Conservation (phyloP, 2,329 filamentous ascomycete species). For the Cladophialophora chaetospira region DNA sequence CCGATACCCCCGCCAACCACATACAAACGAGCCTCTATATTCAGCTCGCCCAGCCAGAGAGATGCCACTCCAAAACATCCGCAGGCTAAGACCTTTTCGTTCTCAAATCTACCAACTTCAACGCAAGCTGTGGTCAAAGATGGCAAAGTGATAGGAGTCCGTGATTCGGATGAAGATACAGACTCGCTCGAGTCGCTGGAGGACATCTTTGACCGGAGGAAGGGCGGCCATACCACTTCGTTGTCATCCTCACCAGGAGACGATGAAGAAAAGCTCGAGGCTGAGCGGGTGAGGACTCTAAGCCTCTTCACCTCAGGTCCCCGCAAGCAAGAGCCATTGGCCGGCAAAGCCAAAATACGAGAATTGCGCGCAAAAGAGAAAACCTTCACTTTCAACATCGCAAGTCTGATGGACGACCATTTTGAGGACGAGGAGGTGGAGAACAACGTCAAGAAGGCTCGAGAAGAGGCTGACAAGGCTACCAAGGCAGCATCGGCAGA, state of each 20-base stretch:
- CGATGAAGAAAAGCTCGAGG: conserved; percentile 27
- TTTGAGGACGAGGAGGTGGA: conserved; percentile 61
- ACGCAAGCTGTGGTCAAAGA: conserved; percentile 59
- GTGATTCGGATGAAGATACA: conserved; percentile 68
- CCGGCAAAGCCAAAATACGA: conserved; percentile 28
- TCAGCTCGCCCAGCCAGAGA: conserved; percentile 4
- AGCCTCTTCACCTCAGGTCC: conserved; percentile 24
- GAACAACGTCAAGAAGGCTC: conserved; percentile 50
- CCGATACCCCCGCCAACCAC: conserved; percentile 15
- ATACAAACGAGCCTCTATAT: conserved; percentile 16
- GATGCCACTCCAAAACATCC: conserved; percentile 18
- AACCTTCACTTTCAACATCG: conserved; percentile 26
- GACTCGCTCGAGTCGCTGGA: conserved; percentile 59
- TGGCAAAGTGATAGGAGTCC: conserved; percentile 55
- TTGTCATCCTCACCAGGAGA: conserved; percentile 25
- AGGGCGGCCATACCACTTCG: conserved; percentile 18
- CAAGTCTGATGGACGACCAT: conserved; percentile 59
- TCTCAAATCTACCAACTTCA: conserved; percentile 30
- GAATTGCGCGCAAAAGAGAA: conserved; percentile 29
- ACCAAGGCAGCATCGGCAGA: conserved; percentile 12
- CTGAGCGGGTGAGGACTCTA: conserved; percentile 25
- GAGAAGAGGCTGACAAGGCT: conserved; percentile 37
- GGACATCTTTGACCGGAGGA: conserved; percentile 52
- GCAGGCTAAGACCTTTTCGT: conserved; percentile 36
- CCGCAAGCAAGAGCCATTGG: conserved; percentile 23